Evolutionary conservation across 2,329 filamentous ascomycete species (phyloP), one percentile per base, ranked within the genome.

Genomic region (Pseudocercospora ulei): DNA sequence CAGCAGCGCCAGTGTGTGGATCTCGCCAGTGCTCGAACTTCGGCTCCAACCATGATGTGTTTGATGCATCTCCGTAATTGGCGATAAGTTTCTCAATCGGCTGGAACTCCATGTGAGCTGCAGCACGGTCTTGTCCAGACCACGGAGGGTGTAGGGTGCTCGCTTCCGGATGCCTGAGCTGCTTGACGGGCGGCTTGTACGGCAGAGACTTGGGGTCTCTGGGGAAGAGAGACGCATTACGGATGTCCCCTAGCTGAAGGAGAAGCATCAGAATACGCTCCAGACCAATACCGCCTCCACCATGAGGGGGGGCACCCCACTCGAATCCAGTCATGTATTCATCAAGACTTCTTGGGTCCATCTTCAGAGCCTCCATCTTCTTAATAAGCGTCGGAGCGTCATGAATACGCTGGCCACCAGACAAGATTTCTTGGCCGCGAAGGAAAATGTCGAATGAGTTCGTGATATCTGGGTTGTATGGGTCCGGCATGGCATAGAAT

Each of bases 391-490:
- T 72, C 3, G 70, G 65, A 0, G 82, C 73, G 46, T 90, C 78
- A 59, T 95, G 82, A 47, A 95, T 92, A 73, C 87, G 85, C 62
- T 95, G 87, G 5, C 87, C 87, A 52, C 87, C 87, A 1, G 84
- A 88, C 29, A 88, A 78, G 41, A 95, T 90, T 60, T 95, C 87
- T 56, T 95, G 87, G 0, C 87, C 87, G 18, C 87, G 80, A 27
- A 94, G 73, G 65, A 95, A 95, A 41, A 95, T 92, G 59, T 95
- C 87, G 54, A 94, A 95, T 0, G 87, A 93, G 59, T 93, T 93
- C 35, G 87, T 95, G 59, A 78, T 76, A 20, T 72, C 69, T 7
- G 74, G 68, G 54, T 92, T 75, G 9, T 78, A 68, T 1, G 79
- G 73, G 47, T 93, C 83, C 17, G 80, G 80, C 73, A 93, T 87